These are phyloP conservation scores for Tulasnella calospora DNA, from an alignment of 768 basidiomycete species.

Conservation along the genomic window DNA sequence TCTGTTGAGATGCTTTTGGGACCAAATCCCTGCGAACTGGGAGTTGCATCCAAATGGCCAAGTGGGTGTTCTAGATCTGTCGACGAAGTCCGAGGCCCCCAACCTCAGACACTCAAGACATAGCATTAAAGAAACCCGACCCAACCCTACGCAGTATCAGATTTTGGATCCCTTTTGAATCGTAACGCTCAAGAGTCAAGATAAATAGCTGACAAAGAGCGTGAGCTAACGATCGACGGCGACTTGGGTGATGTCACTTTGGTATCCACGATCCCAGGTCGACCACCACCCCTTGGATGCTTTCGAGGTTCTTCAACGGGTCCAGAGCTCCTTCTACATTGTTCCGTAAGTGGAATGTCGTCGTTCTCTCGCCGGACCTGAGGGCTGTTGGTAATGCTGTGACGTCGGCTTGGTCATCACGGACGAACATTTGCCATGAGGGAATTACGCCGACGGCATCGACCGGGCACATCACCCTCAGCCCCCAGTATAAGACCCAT, in stretches of 20 bases:
- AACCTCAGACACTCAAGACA: too few relatives aligned
- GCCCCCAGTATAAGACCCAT: background rate
- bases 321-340: background rate
- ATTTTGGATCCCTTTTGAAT: background rate
- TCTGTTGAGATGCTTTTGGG: too few relatives aligned
- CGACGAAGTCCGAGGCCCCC: too few relatives aligned
- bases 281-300: background rate
- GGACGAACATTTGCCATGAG: background rate
- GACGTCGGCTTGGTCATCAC: background rate
- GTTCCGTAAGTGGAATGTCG: background rate
- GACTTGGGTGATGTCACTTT: background rate
- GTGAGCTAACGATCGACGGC: background rate
- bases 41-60: too few relatives aligned
- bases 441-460: background rate
- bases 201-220: background rate
- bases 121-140: too few relatives aligned
- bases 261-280: background rate
- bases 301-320: background rate
- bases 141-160: background rate
- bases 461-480: background rate
- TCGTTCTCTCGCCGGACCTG: background rate
- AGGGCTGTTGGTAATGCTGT: constrained; percentile 5
- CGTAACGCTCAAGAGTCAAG: background rate
- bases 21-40: too few relatives aligned
- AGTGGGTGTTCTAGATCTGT: too few relatives aligned